Conservation (phyloP, 495 filamentous ascomycete genomes). For the Podospora sp. region DNA sequence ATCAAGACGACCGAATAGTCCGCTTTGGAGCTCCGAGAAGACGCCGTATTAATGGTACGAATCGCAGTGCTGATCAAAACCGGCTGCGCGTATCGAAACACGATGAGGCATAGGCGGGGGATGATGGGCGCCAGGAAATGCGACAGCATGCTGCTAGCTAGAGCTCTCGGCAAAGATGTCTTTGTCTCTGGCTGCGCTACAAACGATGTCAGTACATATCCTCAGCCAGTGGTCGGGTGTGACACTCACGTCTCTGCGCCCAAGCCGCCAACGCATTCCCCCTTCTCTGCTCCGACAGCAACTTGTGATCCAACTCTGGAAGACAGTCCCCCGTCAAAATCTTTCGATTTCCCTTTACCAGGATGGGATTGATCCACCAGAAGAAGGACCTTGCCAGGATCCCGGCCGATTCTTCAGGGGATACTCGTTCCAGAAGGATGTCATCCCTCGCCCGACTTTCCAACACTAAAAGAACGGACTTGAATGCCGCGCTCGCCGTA, state of each 20-base stretch:
- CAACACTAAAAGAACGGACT: not conserved
- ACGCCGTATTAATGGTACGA: not conserved
- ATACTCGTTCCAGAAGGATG: not conserved
- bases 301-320: not conserved
- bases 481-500: not conserved
- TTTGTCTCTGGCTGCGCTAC: not conserved
- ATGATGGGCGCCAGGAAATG: not conserved
- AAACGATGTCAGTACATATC: no score
- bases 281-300: not conserved
- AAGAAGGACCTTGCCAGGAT: not conserved
- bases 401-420: not conserved
- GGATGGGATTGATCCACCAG: not conserved
- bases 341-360: not conserved
- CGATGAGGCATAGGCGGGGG: not conserved
- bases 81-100: not conserved
- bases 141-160: not conserved
- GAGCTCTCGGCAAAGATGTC: not conserved
- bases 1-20: not conserved
- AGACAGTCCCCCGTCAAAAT: not conserved
- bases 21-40: not conserved
- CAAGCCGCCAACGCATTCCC: not conserved
- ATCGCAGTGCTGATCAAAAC: not conserved
- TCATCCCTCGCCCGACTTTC: not conserved
- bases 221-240: no score
- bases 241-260: not conserved